Evolutionary conservation across 2,329 filamentous ascomycete species (phyloP).

Genomic region (Alternaria panax): DNA sequence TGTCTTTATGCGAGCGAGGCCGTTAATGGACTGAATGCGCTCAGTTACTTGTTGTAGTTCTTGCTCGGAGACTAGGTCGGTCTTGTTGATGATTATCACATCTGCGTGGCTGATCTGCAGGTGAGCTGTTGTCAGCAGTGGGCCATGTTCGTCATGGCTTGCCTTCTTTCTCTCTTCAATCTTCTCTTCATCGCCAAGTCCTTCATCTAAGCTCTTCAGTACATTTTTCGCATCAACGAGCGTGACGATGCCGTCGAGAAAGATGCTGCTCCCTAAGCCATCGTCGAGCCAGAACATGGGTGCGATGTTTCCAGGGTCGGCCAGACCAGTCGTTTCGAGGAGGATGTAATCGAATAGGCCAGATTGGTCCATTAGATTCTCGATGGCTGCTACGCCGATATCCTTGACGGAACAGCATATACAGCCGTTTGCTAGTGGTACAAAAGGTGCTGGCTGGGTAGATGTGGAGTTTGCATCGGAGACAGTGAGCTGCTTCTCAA

Average conservation of each 20-base stretch:
- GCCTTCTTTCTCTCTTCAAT: constrained; percentile 57
- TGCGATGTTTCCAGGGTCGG: constrained; percentile 93
- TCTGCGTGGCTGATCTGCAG: constrained; percentile 97
- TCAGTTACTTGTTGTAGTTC: constrained; percentile 74
- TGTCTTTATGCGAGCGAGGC: constrained; percentile 81
- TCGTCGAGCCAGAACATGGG: constrained; percentile 98
- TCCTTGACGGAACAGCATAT: constrained; percentile 99
- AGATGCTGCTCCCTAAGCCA: constrained; percentile 91
- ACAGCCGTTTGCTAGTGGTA: constrained; percentile 95
- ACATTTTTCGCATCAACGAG: constrained; percentile 96
- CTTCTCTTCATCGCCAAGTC: constrained; percentile 53
- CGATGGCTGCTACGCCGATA: constrained; percentile 90
- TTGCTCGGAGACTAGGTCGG: constrained; percentile 76
- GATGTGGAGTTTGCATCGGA: constrained; percentile 56
- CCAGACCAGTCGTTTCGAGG: constrained; percentile 92
- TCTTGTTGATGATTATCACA: constrained; percentile 93
- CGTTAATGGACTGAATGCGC: constrained; percentile 85
- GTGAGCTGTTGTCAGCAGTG: constrained; percentile 88
- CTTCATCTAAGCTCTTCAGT: constrained; percentile 78
- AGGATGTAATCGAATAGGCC: constrained; percentile 97
- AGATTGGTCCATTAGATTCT: constrained; percentile 92
- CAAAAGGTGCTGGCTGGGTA: constrained; percentile 63
- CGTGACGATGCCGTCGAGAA: constrained; percentile 95
- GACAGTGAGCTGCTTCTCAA: constrained; percentile 94
- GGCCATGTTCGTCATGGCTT: constrained; percentile 61